Percentiles rank a stretch among this genome's conserved stretches.
Conservation (phyloP, 23 red algal genomes). For the Gracilaria vermiculophylla region DNA sequence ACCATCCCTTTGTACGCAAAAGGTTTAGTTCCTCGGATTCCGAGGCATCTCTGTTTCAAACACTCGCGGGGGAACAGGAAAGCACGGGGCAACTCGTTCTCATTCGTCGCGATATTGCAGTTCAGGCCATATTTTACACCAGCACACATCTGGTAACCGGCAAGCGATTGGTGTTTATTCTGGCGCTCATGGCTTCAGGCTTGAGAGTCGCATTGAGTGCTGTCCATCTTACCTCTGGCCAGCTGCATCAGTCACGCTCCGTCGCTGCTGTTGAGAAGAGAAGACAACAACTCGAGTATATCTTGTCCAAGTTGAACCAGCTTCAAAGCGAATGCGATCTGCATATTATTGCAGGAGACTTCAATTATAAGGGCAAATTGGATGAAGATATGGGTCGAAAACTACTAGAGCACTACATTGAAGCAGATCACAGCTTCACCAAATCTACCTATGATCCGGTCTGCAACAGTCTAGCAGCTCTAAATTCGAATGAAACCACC, state of each 20-base stretch:
- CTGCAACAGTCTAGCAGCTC: background rate
- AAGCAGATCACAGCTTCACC: background rate
- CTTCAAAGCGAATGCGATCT: background rate
- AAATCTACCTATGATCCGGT: background rate
- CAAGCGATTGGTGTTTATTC: background rate
- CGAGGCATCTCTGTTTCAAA: background rate
- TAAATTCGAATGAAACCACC: background rate
- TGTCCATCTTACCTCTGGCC: slow-evolving; percentile 1
- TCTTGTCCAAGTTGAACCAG: background rate
- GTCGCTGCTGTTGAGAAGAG: background rate
- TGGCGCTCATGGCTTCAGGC: background rate
- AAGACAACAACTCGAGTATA: background rate
- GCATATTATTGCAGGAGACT: slow-evolving; percentile 11
- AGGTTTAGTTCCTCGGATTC: background rate
- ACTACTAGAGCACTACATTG: background rate
- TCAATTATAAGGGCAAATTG: background rate
- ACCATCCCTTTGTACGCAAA: background rate
- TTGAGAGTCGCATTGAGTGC: background rate
- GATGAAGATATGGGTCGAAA: background rate
- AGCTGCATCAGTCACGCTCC: background rate
- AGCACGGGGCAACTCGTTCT: background rate
- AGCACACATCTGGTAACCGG: background rate
- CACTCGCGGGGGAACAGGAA: background rate
- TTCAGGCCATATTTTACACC: background rate
- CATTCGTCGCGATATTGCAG: background rate